These are phyloP conservation scores for Penicillium brasilianum DNA, from an alignment of 2,329 filamentous ascomycete genomes.

Conservation along the genomic window DNA sequence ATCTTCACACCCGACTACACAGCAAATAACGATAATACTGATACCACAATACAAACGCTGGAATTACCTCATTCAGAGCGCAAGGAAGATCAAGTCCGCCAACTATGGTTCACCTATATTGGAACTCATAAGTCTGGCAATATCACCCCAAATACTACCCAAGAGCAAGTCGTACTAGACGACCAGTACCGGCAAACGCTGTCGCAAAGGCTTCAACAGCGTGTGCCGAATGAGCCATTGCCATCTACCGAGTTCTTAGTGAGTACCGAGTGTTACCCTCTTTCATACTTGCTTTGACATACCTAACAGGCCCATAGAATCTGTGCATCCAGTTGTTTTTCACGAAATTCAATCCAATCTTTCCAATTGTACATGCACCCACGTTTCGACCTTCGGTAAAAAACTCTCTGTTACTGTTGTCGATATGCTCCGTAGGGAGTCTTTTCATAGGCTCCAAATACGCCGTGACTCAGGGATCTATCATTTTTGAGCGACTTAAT, in stretches of 20 bases:
- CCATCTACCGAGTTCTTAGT: slow-evolving; percentile 29
- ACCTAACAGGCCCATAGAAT: slow-evolving; percentile 20
- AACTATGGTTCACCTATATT: slow-evolving; percentile 28
- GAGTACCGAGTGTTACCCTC: background rate
- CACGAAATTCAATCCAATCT: slow-evolving; percentile 27
- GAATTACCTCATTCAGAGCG: background rate
- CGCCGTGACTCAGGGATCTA: too few species aligned
- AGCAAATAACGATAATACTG: slow-evolving; percentile 1
- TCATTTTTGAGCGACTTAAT: too few species aligned
- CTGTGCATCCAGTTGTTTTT: slow-evolving; percentile 34
- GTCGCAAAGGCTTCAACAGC: slow-evolving; percentile 18
- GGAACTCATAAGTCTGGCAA: slow-evolving; percentile 28
- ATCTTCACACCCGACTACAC: slow-evolving; percentile 12
- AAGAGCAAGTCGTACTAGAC: slow-evolving; percentile 23
- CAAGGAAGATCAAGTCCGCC: slow-evolving; percentile 22
- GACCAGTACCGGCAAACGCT: slow-evolving; percentile 24
- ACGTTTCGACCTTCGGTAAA: slow-evolving; percentile 30
- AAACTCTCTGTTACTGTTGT: slow-evolving; percentile 31
- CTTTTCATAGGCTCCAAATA: too few species aligned
- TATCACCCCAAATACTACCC: slow-evolving; percentile 25
- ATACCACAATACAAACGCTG: background rate
- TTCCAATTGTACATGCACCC: slow-evolving; percentile 32
- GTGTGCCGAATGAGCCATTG: slow-evolving; percentile 16
- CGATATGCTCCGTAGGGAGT: too few species aligned
- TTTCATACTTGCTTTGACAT: background rate